These are phyloP conservation scores for Lotus japonicus DNA, from an alignment of 306 rosid genomes.

Conservation along the genomic window DNA sequence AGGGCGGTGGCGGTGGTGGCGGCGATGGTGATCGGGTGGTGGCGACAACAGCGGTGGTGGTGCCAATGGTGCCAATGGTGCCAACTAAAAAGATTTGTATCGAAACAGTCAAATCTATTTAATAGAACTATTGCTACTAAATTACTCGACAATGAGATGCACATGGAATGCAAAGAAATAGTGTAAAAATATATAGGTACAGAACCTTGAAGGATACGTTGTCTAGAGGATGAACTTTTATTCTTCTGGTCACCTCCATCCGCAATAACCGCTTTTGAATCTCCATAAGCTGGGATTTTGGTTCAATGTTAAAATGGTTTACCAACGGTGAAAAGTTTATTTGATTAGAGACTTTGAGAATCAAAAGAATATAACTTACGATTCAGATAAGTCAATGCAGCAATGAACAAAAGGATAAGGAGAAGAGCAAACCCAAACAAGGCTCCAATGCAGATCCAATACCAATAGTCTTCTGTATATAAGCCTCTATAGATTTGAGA, in stretches of 20 bases:
- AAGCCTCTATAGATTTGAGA: slow-evolving; percentile 53
- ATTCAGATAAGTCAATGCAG: slow-evolving; percentile 50
- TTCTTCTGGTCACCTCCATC: slow-evolving; percentile 30
- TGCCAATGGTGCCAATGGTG: too few species aligned
- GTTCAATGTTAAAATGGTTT: neutral
- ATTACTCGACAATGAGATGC: neutral
- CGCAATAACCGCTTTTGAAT: slow-evolving; percentile 34
- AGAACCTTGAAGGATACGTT: slow-evolving; percentile 14
- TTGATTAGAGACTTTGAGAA: neutral
- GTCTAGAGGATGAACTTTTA: neutral
- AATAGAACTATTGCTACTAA: neutral
- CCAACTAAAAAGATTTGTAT: slow-evolving; percentile 7
- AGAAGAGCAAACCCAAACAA: slow-evolving; percentile 57
- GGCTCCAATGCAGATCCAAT: slow-evolving; percentile 68
- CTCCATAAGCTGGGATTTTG: slow-evolving; percentile 42
- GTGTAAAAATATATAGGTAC: neutral
- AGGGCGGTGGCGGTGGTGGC: too few species aligned
- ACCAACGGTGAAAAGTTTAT: neutral
- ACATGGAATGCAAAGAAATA: slow-evolving; percentile 2
- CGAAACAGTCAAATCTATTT: neutral
- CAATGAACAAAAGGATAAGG: slow-evolving; percentile 44
- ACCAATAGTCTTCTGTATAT: slow-evolving; percentile 51
- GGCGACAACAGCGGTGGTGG: too few species aligned
- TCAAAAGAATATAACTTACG: slow-evolving; percentile 38
- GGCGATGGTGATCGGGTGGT: too few species aligned